Evolutionary conservation across 2,329 filamentous ascomycete species (phyloP).

Genomic region (Aspergillus neoniger): DNA sequence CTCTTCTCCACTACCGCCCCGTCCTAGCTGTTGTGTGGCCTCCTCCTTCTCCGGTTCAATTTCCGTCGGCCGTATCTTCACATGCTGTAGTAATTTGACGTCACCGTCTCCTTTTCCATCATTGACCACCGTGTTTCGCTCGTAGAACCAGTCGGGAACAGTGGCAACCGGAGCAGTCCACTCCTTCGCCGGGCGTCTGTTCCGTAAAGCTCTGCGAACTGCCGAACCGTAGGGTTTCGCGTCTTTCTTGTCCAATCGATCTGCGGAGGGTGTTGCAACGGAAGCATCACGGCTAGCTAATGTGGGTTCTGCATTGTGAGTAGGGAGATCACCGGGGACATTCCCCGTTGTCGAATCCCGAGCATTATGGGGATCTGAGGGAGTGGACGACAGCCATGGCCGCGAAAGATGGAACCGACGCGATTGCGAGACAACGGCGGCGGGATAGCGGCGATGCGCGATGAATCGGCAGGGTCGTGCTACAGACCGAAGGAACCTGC

Average conservation of each 20-base stretch:
- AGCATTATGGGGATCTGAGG: constrained; percentile 31
- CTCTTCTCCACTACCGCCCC: constrained; percentile 30
- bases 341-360: constrained; percentile 25
- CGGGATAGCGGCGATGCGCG: constrained; percentile 40
- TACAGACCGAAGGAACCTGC: constrained; percentile 36
- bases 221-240: constrained; percentile 43
- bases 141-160: constrained; percentile 42
- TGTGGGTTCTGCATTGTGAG: constrained; percentile 21
- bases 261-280: constrained; percentile 14
- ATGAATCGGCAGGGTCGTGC: constrained; percentile 41
- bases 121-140: constrained; percentile 36
- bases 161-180: constrained; percentile 23
- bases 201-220: constrained; percentile 42
- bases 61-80: constrained; percentile 30
- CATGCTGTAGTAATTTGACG: constrained; percentile 23
- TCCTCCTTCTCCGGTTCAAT: constrained; percentile 21
- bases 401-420: constrained; percentile 39
- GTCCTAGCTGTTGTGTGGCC: constrained; percentile 14
- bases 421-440: constrained; percentile 23
- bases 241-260: constrained; percentile 26
- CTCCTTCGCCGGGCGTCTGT: constrained; percentile 30
- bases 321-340: constrained; percentile 23
- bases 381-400: constrained; percentile 29
- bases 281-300: constrained; percentile 18
- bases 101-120: constrained; percentile 15